Percentiles rank a stretch among this genome's conserved stretches.
phyloP scores from a whole-genome alignment of 2,329 filamentous ascomycete species.

The Fusarium devonianum region DNA sequence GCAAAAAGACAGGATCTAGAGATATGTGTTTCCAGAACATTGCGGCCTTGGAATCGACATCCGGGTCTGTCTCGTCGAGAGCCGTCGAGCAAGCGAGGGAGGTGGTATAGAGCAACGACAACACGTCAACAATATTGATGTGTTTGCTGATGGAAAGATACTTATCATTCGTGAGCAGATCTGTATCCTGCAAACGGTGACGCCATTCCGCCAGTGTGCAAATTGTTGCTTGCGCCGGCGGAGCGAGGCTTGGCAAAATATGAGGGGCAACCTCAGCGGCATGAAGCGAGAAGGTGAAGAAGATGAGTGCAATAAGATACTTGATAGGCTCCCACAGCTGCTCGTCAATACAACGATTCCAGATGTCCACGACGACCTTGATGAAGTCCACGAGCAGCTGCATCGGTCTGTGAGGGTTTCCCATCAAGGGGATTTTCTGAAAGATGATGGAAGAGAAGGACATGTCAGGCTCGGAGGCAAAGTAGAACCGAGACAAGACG shows the following conservation, averaged over 20 bases:
- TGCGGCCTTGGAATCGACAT: slow-evolving; percentile 42
- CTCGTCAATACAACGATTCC: slow-evolving; percentile 72
- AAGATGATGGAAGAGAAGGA: slow-evolving; percentile 73
- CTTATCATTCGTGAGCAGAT: slow-evolving; percentile 53
- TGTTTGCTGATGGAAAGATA: slow-evolving; percentile 54
- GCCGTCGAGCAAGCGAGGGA: slow-evolving; percentile 65
- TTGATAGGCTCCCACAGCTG: slow-evolving; percentile 68
- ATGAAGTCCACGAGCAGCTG: slow-evolving; percentile 71
- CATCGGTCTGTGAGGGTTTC: slow-evolving; percentile 56
- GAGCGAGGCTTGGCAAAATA: slow-evolving; percentile 64
- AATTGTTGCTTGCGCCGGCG: slow-evolving; percentile 65
- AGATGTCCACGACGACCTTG: slow-evolving; percentile 69
- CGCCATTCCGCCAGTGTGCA: slow-evolving; percentile 65
- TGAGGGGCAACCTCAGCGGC: slow-evolving; percentile 64
- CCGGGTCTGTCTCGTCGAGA: slow-evolving; percentile 42
- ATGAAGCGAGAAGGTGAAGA: slow-evolving; percentile 69
- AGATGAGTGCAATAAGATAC: slow-evolving; percentile 69
- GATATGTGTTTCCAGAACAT: slow-evolving; percentile 74
- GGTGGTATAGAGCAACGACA: slow-evolving; percentile 71
- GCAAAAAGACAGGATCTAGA: slow-evolving; percentile 70
- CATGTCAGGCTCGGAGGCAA: slow-evolving; percentile 68
- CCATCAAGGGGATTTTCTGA: slow-evolving; percentile 68
- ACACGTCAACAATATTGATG: slow-evolving; percentile 68
- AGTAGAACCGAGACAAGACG: slow-evolving; percentile 67
- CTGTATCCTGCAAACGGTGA: slow-evolving; percentile 58